Evolutionary conservation across 2,329 filamentous ascomycete species (phyloP).

Genomic region (Podosphaera fusca): DNA sequence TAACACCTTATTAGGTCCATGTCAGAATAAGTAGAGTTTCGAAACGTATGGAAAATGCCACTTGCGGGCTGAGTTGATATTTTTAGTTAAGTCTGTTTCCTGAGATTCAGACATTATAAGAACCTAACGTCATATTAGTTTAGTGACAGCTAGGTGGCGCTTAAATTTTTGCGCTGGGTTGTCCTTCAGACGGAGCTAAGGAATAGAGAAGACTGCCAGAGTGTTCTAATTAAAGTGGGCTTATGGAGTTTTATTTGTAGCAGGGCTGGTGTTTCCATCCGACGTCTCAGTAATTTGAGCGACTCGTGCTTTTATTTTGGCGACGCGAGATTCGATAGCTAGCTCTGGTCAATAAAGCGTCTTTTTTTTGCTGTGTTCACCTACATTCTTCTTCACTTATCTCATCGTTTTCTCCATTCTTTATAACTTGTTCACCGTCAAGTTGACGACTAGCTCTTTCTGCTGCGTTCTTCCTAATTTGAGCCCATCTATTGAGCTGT

Average conservation of each 20-base stretch:
- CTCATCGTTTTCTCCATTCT: slow-evolving; percentile 56
- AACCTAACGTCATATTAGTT: no score
- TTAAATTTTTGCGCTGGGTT: no score
- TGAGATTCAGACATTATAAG: no score
- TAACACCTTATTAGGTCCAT: no score
- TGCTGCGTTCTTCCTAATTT: slow-evolving; percentile 85
- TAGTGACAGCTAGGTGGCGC: no score
- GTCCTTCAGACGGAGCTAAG: no score
- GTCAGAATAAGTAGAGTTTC: no score
- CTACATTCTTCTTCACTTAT: slow-evolving; percentile 89
- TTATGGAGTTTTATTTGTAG: slow-evolving; percentile 2
- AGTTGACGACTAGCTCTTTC: slow-evolving; percentile 46
- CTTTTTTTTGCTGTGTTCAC: slow-evolving; percentile 18
- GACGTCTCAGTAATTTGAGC: slow-evolving; percentile 79
- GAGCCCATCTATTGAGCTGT: slow-evolving; percentile 68
- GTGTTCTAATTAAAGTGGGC: not conserved
- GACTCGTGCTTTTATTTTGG: slow-evolving; percentile 90
- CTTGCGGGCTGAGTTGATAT: no score
- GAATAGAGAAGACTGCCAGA: no score
- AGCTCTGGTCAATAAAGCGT: slow-evolving; percentile 11
- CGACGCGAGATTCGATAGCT: slow-evolving; percentile 92
- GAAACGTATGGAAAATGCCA: no score
- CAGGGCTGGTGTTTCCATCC: slow-evolving; percentile 22
- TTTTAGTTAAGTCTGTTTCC: no score
- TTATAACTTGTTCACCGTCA: slow-evolving; percentile 34